Conservation (phyloP, 2,329 filamentous ascomycete species). For the Geoglossum cookeanum region DNA sequence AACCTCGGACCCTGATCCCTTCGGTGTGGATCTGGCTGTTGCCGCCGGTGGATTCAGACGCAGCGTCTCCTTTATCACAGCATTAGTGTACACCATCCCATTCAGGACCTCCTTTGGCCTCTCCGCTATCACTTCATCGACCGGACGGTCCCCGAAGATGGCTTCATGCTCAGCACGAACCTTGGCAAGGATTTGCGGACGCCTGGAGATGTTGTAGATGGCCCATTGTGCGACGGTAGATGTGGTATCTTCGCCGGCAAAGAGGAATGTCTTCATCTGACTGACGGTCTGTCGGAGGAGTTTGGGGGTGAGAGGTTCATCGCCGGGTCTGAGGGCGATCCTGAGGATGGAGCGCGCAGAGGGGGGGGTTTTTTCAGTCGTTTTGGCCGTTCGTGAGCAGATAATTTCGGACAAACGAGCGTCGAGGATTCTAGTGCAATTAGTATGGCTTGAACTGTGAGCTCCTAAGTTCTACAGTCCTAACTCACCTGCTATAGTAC, state of each 20-base stretch:
- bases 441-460: no score
- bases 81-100: not conserved
- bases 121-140: not conserved
- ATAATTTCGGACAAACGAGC: not conserved
- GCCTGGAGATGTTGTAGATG: not conserved
- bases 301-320: not conserved
- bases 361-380: not conserved
- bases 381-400: not conserved
- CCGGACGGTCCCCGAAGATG: not conserved
- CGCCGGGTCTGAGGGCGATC: not conserved
- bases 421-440: not conserved
- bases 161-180: not conserved
- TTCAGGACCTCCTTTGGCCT: not conserved
- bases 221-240: not conserved
- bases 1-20: not conserved
- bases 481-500: not conserved
- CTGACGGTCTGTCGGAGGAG: not conserved
- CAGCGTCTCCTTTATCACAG: not conserved
- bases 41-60: not conserved
- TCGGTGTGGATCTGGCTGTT: not conserved
- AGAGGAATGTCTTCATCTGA: not conserved
- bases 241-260: not conserved
- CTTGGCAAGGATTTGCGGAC: not conserved
- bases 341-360: not conserved
- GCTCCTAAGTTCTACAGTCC: not conserved